Base-by-base conservation (phyloP, 441 rosid genomes). In the Pelargonium myrrhifolium region DNA sequence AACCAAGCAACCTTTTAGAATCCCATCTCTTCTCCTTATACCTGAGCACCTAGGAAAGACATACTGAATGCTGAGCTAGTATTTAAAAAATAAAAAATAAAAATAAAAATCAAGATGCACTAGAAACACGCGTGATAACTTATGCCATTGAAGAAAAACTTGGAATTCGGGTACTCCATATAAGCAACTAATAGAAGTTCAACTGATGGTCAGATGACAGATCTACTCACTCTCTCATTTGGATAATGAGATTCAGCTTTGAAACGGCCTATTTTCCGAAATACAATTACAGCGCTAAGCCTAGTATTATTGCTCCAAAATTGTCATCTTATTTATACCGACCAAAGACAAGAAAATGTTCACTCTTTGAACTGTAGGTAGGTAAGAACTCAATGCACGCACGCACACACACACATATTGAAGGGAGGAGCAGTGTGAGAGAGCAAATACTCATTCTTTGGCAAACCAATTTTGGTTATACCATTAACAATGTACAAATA, bases 1-100 rank as follows among this genome's bases (percentile, higher is more conserved):
- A 94, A 69, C 74, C 89, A 42, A 94, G 73, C 87, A 94, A 75
- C 75, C 83, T 80, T 82, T 83, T 94, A 35, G 99, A 84, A 77
- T 94, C 99, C 99, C 99, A 94, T 74, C 85, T 85, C 88, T 77
- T 91, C 72, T 94, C 97, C 85, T 89, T 91, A 79, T 68, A 94
- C 99, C 97, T 91, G 91, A 85, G 83, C 81, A 82, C 82, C 90
- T 81, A 86, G 83, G 80, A 88, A 69, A 71, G 75, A 76, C 71
- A 80, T 62, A 72, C 53, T 65, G 68, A 79, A 72, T 28, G 67
- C 77, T 83, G 79, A 82, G 88, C 71, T 67, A 17, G 21, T 14
- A 9, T 4, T 11, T 15, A 6, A 49, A 14, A 49, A 49, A 14
- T 43, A n/a, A n/a, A n/a, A n/a, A n/a, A n/a, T n/a, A n/a, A n/a